A percentile compares a stretch with the other conserved stretches of the same genome.
Conservation (phyloP, 345 rosid species). For the Corchorus olitorius region DNA sequence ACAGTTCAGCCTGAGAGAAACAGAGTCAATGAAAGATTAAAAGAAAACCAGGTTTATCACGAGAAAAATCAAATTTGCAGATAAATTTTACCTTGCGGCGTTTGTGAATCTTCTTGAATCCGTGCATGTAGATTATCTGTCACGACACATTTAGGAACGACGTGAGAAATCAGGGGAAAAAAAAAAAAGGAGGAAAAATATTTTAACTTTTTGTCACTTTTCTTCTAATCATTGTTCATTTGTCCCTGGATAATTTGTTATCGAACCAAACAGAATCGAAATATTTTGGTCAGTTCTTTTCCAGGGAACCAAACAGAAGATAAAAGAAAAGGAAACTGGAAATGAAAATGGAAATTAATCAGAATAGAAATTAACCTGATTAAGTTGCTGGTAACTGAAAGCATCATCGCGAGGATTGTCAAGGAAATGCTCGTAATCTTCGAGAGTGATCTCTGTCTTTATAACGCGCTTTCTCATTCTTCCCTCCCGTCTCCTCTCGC, state of each 20-base stretch:
- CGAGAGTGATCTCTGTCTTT: background rate
- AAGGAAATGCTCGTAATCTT: background rate
- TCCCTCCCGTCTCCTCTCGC: background rate
- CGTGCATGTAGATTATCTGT: background rate
- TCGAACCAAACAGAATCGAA: background rate
- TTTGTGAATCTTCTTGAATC: constrained; percentile 12
- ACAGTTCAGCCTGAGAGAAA: constrained; percentile 1
- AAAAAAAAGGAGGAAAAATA: background rate
- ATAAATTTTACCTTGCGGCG: constrained; percentile 12
- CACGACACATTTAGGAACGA: too few relatives aligned
- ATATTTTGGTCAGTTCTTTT: background rate
- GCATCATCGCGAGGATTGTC: background rate
- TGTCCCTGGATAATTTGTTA: too few relatives aligned
- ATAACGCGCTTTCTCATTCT: background rate
- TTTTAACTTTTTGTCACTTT: background rate
- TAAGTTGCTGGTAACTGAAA: background rate
- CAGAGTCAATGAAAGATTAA: too few relatives aligned
- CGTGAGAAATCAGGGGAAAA: background rate
- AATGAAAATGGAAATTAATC: background rate
- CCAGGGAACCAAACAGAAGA: background rate
- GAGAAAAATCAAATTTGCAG: background rate
- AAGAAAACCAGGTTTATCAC: background rate
- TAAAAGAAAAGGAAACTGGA: background rate
- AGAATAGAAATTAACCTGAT: background rate
- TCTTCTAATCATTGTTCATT: background rate